Percentiles rank a stretch among this genome's conserved stretches.
Conservation (phyloP, 1,284 basidiomycete species). For the Anthracocystis walkeri region DNA sequence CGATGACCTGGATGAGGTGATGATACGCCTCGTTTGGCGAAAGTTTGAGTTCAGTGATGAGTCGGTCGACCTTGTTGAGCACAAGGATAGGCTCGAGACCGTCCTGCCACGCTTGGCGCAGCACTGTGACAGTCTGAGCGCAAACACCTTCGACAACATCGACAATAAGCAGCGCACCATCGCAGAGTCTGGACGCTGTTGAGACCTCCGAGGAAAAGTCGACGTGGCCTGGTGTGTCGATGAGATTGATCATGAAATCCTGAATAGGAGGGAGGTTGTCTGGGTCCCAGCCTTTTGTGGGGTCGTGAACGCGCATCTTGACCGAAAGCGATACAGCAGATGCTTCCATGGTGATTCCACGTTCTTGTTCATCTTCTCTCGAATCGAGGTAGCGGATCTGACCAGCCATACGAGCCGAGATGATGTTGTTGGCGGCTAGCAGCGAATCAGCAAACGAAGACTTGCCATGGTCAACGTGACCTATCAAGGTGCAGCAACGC, state of each 20-base stretch:
- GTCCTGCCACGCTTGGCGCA: conserved; percentile 94
- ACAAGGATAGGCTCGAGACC: conserved; percentile 89
- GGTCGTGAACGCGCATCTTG: conserved; percentile 60
- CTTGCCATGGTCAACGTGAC: conserved; percentile 69
- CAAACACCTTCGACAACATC: conserved; percentile 99
- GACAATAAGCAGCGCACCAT: conserved; percentile 95
- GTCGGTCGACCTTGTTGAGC: conserved; percentile 96
- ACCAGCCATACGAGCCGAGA: conserved; percentile 92
- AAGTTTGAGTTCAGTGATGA: conserved; percentile 92
- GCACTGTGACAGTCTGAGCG: conserved; percentile 94
- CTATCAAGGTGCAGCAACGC: conserved; percentile 68
- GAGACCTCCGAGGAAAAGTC: conserved; percentile 98
- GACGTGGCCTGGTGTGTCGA: conserved; percentile 98
- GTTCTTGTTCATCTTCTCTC: conserved; percentile 94
- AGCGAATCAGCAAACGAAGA: conserved; percentile 88
- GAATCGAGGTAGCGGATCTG: conserved; percentile 96
- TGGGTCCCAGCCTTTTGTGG: conserved; percentile 48
- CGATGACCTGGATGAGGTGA: conserved; percentile 90
- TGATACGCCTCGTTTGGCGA: conserved; percentile 93
- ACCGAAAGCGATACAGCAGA: conserved; percentile 77
- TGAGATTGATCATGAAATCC: conserved; percentile 88
- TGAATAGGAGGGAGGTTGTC: conserved; percentile 65
- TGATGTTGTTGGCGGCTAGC: conserved; percentile 97
- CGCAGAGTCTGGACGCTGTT: conserved; percentile 90
- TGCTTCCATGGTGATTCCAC: conserved; percentile 99